These are phyloP conservation scores for Earliella scabrosa DNA, from an alignment of 1,284 basidiomycete species.

Conservation along the genomic window DNA sequence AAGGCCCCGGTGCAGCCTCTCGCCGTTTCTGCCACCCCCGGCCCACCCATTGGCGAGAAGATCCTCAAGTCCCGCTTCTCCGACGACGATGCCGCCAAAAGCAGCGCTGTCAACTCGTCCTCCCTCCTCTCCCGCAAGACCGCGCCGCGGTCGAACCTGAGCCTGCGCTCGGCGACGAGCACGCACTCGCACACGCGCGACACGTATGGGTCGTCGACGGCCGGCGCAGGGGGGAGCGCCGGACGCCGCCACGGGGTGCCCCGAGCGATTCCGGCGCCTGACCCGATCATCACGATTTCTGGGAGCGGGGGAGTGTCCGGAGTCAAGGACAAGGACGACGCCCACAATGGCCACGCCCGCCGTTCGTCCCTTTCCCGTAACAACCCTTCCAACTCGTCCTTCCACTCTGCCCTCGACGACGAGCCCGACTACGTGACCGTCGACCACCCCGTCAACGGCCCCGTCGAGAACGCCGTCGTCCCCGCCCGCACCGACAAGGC, in stretches of 20 bases:
- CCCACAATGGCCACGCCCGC: neutral
- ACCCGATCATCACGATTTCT: slow-evolving; percentile 41
- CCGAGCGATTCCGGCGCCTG: slow-evolving; percentile 36
- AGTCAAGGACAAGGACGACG: slow-evolving; percentile 27
- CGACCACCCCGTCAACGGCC: slow-evolving; percentile 34
- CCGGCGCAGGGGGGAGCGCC: slow-evolving; percentile 8
- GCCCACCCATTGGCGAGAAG: slow-evolving; percentile 27
- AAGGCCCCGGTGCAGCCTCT: slow-evolving; percentile 33
- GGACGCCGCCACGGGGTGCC: slow-evolving; percentile 20
- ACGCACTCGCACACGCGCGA: slow-evolving; percentile 9
- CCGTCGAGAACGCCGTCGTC: slow-evolving; percentile 24
- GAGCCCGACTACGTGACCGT: slow-evolving; percentile 74
- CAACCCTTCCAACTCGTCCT: slow-evolving; percentile 31
- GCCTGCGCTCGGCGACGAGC: slow-evolving; percentile 29
- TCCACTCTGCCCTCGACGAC: slow-evolving; percentile 46
- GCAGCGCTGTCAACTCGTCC: slow-evolving; percentile 15
- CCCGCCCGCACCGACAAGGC: slow-evolving; percentile 52
- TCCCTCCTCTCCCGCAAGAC: slow-evolving; percentile 26
- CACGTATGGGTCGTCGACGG: neutral
- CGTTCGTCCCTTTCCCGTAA: slow-evolving; percentile 26
- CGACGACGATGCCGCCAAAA: slow-evolving; percentile 26
- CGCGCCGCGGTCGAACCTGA: slow-evolving; percentile 29
- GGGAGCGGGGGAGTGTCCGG: slow-evolving; percentile 10
- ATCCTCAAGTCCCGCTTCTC: slow-evolving; percentile 31
- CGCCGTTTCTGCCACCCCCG: slow-evolving; percentile 35